These are phyloP conservation scores for Trichocladium uniseriatum DNA, from an alignment of 495 filamentous ascomycete species.

Conservation along the genomic window DNA sequence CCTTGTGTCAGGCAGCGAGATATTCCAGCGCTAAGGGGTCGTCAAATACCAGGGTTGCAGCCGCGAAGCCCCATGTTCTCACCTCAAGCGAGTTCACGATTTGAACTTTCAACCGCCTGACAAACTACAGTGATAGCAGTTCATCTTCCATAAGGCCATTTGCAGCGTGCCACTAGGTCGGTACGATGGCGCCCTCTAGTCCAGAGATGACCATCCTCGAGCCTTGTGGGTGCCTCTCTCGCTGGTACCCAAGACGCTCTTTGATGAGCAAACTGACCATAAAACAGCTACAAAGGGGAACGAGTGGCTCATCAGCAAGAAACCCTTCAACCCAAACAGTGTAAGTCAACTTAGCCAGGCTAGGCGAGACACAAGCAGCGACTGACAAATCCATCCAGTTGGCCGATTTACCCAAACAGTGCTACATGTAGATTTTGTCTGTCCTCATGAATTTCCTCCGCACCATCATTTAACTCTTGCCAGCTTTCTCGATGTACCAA, in stretches of 20 bases:
- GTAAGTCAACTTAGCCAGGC: not conserved
- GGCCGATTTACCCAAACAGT: conserved; percentile 7
- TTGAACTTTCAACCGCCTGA: too few species aligned
- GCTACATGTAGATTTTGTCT: conserved; percentile 8
- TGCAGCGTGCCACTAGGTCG: too few species aligned
- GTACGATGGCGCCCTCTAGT: not conserved
- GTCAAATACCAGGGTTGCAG: too few species aligned
- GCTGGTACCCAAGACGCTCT: too few species aligned
- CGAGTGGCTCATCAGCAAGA: not conserved
- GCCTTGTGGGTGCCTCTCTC: conserved; percentile 1
- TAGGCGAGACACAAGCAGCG: not conserved
- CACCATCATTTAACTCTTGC: not conserved
- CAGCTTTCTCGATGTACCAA: conserved; percentile 11
- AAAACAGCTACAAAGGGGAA: not conserved
- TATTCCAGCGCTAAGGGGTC: too few species aligned
- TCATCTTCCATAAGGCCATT: too few species aligned
- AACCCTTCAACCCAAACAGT: not conserved
- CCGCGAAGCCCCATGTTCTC: too few species aligned
- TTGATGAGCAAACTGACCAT: not conserved
- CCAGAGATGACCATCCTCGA: conserved; percentile 1
- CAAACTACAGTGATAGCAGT: too few species aligned
- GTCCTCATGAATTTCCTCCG: too few species aligned
- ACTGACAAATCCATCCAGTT: conserved; percentile 1
- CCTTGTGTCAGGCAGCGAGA: too few species aligned
- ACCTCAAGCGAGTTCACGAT: too few species aligned